A percentile compares a stretch with the other conserved stretches of the same genome.
Conservation (phyloP, 2,329 filamentous ascomycete genomes). For the Neodidymelliopsis sp. region DNA sequence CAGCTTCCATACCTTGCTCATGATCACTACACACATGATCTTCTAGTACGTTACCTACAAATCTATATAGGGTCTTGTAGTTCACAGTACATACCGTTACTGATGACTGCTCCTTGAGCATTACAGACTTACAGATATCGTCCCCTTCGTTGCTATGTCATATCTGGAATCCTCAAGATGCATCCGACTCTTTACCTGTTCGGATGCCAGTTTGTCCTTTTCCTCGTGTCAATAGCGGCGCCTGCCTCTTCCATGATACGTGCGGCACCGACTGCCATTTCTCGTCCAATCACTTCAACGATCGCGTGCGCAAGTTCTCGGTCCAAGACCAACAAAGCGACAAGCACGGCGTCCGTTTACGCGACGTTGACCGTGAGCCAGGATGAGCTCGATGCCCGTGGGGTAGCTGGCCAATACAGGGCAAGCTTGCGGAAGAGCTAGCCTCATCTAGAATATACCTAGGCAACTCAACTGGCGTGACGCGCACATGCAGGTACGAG, state of each 20-base stretch:
- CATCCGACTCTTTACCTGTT: neutral
- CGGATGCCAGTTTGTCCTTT: neutral
- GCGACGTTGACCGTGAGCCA: constrained; percentile 3
- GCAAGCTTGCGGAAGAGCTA: constrained; percentile 27
- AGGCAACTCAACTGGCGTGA: constrained; percentile 22
- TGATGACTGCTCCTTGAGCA: no score
- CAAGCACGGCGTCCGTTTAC: neutral
- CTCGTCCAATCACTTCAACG: constrained; percentile 9
- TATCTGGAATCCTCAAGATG: neutral
- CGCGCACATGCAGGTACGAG: constrained; percentile 24
- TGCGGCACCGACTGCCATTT: neutral
- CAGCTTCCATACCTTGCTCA: no score
- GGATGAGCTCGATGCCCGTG: constrained; percentile 10
- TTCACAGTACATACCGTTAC: no score
- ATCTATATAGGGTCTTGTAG: no score
- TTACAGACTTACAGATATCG: no score
- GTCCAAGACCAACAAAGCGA: constrained; percentile 8
- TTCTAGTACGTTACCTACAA: no score
- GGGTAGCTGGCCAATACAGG: constrained; percentile 9
- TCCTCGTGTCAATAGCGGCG: constrained; percentile 6
- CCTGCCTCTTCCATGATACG: constrained; percentile 5
- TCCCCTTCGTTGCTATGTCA: constrained; percentile 68
- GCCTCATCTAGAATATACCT: constrained; percentile 26
- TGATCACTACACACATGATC: no score
- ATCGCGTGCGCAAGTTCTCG: constrained; percentile 14